A percentile compares a stretch with the other conserved stretches of the same genome.
Evolutionary conservation across 2,329 filamentous ascomycete species (phyloP).

Genomic region (Botrytis byssoidea): DNA sequence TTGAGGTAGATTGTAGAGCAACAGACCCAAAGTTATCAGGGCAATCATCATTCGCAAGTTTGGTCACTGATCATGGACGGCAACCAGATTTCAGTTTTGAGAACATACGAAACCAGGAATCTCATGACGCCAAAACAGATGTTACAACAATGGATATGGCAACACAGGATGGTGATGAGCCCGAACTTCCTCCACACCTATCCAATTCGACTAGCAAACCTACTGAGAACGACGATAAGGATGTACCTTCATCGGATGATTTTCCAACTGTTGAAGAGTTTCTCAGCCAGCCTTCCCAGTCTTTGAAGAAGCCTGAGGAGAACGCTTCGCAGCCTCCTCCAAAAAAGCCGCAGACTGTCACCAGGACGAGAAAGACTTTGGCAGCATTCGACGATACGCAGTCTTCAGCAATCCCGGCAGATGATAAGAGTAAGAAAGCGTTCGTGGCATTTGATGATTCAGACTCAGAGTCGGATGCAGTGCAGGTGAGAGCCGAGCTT

Average conservation of each 20-base stretch:
- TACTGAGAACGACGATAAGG: neutral
- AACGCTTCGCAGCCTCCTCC: neutral
- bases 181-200: slow-evolving; percentile 14
- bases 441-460: slow-evolving; percentile 21
- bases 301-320: slow-evolving; percentile 34
- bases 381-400: slow-evolving; percentile 42
- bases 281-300: slow-evolving; percentile 36
- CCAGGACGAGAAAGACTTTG: slow-evolving; percentile 22
- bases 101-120: slow-evolving; percentile 30
- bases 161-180: neutral
- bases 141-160: slow-evolving; percentile 18
- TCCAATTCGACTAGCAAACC: neutral
- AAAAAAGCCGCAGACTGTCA: neutral
- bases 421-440: slow-evolving; percentile 28
- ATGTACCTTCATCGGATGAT: slow-evolving; percentile 27
- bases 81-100: slow-evolving; percentile 49
- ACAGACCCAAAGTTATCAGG: slow-evolving; percentile 37
- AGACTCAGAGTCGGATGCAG: slow-evolving; percentile 15
- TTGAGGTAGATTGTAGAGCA: slow-evolving; percentile 10
- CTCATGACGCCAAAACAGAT: slow-evolving; percentile 22
- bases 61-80: slow-evolving; percentile 49
- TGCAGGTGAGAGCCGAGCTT: slow-evolving; percentile 17
- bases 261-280: slow-evolving; percentile 32
- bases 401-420: slow-evolving; percentile 23
- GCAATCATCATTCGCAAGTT: slow-evolving; percentile 42